These are phyloP conservation scores for Plenodomus biglobosus DNA, from an alignment of 2,329 filamentous ascomycete genomes.

Conservation along the genomic window DNA sequence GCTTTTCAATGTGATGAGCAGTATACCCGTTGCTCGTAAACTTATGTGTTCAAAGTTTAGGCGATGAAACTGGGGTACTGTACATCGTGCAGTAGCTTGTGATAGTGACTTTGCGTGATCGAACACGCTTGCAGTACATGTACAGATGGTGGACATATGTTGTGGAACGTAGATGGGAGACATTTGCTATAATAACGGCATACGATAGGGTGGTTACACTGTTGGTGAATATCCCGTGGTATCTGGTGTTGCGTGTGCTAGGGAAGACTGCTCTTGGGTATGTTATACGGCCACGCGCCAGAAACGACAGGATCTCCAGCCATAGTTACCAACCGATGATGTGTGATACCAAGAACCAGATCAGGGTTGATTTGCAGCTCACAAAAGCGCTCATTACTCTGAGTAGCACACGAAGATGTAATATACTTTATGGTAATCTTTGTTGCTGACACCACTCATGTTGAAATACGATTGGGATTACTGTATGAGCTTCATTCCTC, in stretches of 20 bases:
- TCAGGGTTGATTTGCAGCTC: too few species aligned
- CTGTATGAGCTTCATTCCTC: too few species aligned
- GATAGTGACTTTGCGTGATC: neutral
- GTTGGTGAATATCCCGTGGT: neutral
- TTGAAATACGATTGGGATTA: too few species aligned
- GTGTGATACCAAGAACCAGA: too few species aligned
- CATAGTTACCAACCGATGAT: too few species aligned
- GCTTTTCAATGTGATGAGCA: too few species aligned
- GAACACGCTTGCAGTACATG: neutral
- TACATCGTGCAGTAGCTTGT: neutral
- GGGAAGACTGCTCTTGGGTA: neutral
- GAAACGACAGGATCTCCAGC: too few species aligned
- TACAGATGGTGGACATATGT: neutral
- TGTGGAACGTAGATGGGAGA: neutral
- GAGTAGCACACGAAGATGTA: too few species aligned
- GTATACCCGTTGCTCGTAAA: too few species aligned
- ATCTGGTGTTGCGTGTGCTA: neutral
- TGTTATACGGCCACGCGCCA: neutral
- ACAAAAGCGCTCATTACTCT: too few species aligned
- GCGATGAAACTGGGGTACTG: neutral
- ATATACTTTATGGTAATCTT: too few species aligned
- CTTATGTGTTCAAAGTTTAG: neutral
- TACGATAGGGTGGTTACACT: neutral
- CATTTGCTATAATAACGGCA: neutral
- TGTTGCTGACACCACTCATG: too few species aligned